Evolutionary conservation across 805 yeast genomes (phyloP), one percentile per base, ranked within the genome.

Genomic region (Peterozyma toletana): DNA sequence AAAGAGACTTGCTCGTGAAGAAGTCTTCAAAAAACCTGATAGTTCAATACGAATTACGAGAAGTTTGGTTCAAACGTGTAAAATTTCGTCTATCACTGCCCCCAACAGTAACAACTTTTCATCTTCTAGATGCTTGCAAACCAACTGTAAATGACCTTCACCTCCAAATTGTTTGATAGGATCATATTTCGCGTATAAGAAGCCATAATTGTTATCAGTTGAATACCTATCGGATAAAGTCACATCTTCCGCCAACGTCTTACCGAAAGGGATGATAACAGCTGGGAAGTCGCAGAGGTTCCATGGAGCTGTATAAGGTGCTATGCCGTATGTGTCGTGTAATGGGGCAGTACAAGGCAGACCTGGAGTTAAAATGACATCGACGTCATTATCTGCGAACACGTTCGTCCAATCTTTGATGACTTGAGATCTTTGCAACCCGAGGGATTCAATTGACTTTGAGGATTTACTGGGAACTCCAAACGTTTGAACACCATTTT

Each of bases 101-200:
- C 35, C 41, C 11, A 39, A 17, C 17, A 18, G 21, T 16, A 50
- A 35, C 21, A 48, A 38, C 53, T 78, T 78, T 53, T 81, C 87
- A 49, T 81, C 87, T 50, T 76, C 73, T 30, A 69, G 66, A 44
- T 76, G 66, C 47, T 68, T 66, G 17, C 83, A 79, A 5, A 79
- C 75, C 34, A 82, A 59, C 56, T 81, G 86, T n/a, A 82, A 62
- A n/a, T 78, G 76, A 9, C 75, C 78, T 0, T 82, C 77, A 30
- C 79, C 75, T 3, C 81, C 85, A 48, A 74, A 67, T 56, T 70
- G 64, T 50, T 72, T 73, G 40, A 60, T 70, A 2, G 80, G 71
- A 45, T 77, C 71, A 56, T 74, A 78, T 40, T 67, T 53, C 31
- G 60, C 59, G 48, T 65, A 68, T 30, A 71, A 68, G 35, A 66